Evolutionary conservation across 768 basidiomycete genomes (phyloP), one percentile per base, ranked within the genome.

Genomic region (Rhodotorula graminis): DNA sequence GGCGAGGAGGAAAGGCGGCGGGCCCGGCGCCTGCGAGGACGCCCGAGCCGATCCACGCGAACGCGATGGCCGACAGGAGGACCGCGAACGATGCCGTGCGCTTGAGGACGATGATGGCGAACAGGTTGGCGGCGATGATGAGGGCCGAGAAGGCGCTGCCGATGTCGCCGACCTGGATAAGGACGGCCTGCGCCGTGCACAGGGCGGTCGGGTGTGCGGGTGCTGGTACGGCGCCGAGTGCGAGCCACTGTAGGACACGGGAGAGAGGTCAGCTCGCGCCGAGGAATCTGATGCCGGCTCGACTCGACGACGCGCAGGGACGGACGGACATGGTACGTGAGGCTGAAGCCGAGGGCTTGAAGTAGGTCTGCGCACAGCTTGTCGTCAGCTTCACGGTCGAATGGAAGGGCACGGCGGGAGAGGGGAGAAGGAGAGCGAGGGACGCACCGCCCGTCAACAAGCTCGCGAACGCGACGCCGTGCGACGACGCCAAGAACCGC

Each of bases 161-260:
- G 19, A 67, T 55, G 66, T 72, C 71, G 31, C 71, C 71, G 8
- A 61, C 19, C 47, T 72, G 71, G 52, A 72, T 65, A 25, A 72
- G 25, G 66, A 72, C 53, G 27, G 16, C 71, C 49, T 72, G 71
- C 0, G 71, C 52, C 16, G 66, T 72, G 44, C 71, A 72, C 6
- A 68, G 11, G 2, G 29, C 14, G 4, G 61, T 68, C 1, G 66
- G 66, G 15, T 56, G 25, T 14, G 25, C 27, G 2, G 56, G 16
- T 2, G 71, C 40, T 0, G 71, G 71, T 9, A 72, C 29, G 7
- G 42, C 62, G 29, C 33, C 25, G 19, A 33, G 57, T 3, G 14
- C 33, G 42, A 59, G 25, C 71, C 71, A 72, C 70, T 72, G 65
- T 31, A 11, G 40, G 53, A 31, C 23, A 4, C 9, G 33, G 37